Base-by-base conservation (phyloP, 306 rosid species). In the Quercus alba region DNA sequence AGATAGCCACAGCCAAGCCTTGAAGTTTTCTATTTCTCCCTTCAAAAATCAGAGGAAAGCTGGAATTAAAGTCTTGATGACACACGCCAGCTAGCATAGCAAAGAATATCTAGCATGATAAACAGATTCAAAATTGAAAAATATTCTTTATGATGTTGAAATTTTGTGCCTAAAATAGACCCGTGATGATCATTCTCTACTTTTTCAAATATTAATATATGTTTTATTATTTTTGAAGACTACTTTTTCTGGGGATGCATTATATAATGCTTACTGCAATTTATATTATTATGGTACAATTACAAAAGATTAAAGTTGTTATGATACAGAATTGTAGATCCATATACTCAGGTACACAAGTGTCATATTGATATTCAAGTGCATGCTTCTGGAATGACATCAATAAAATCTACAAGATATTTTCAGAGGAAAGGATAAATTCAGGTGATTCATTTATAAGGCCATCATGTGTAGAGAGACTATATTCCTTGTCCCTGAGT, bases 1-100 rank as follows among this genome's bases (percentile, higher is more conserved):
- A 77, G 77, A 94, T 90, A 58, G 98, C 90, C 35, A 84, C 84
- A 63, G 98, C 95, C 73, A 92, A 88, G 83, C 98, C 98, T 80
- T 94, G 92, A 82, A 92, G 97, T 74, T 89, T 77, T 90, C 82
- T 81, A 81, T 94, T 94, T 85, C 90, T 92, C 77, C 98, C 98
- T 94, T 82, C 86, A 82, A 31, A 69, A 83, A 46, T 72, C 54
- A 70, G 33, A 82, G 21, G 54, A 41, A 76, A 28, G 78, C 46
- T 20, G 26, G 56, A 82, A 41, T 66, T 56, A 69, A 76, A 78
- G 71, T 78, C 58, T 67, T 33, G 35, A 80, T n/a, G 35, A 73
- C 61, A 79, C 75, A 66, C 28, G 76, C 31, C 67, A 69, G 17
- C 38, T 4, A 76, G 41, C 68, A 54, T 21, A 11, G 51, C 49